Conservation (phyloP, 495 filamentous ascomycete species). For the Podospora comata region DNA sequence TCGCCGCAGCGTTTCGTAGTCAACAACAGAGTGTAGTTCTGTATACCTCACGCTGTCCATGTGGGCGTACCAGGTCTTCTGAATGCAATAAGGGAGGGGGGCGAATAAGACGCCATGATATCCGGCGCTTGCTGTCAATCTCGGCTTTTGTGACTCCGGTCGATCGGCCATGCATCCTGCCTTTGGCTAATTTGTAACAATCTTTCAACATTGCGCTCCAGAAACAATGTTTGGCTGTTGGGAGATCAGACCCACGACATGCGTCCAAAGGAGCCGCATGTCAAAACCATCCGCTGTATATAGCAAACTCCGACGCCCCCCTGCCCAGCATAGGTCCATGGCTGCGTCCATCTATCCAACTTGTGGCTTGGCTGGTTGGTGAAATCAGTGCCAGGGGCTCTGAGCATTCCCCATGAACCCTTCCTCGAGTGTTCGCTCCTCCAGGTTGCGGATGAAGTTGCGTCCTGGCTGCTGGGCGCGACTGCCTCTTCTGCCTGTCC, state of each 20-base stretch:
- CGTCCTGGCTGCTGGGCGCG: constrained; percentile 62
- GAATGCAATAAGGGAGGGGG: neutral
- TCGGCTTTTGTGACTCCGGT: neutral
- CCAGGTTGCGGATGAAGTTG: constrained; percentile 89
- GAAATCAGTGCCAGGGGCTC: constrained; percentile 50
- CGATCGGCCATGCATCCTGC: neutral
- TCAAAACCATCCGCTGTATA: neutral
- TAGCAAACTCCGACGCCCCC: constrained; percentile 3
- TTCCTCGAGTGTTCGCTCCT: constrained; percentile 91
- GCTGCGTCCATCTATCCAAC: constrained; percentile 15
- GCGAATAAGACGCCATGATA: neutral
- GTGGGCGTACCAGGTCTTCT: neutral
- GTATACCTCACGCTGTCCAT: neutral
- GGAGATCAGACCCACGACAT: neutral
- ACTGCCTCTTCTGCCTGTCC: constrained; percentile 73
- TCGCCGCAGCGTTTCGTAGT: neutral
- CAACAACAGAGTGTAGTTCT: neutral
- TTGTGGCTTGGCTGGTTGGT: neutral
- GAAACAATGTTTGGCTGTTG: neutral
- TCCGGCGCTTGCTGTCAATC: neutral
- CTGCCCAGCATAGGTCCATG: neutral
- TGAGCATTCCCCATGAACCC: constrained; percentile 54
- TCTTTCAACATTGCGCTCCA: neutral
- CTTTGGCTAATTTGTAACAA: neutral
- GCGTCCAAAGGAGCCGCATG: neutral